Conservation (phyloP, 2,329 filamentous ascomycete species). For the Fusarium ramigenum region DNA sequence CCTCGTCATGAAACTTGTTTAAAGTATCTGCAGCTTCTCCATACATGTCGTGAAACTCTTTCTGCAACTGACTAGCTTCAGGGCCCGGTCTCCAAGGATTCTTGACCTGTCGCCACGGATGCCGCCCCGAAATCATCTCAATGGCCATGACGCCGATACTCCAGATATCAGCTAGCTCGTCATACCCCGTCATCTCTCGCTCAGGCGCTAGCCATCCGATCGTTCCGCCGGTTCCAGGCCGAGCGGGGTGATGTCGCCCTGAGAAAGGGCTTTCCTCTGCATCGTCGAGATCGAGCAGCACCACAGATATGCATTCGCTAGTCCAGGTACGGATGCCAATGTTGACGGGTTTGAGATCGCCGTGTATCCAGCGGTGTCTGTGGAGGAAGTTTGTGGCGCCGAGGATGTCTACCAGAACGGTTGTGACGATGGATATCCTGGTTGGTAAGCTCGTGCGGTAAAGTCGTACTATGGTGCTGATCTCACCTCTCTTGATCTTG, state of each 20-base stretch:
- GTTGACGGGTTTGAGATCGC: neutral
- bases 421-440: neutral
- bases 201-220: neutral
- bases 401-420: neutral
- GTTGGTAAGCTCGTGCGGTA: neutral
- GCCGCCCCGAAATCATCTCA: neutral
- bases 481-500: neutral
- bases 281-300: neutral
- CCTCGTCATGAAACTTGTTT: fast-evolving
- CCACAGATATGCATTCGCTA: neutral
- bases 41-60: neutral
- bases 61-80: neutral
- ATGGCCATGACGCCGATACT: neutral
- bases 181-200: neutral
- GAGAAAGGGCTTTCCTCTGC: neutral
- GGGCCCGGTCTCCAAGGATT: neutral
- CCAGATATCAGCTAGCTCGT: neutral
- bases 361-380: neutral
- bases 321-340: neutral
- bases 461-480: fast-evolving
- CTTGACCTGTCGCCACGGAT: neutral
- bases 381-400: neutral
- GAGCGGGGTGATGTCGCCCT: neutral
- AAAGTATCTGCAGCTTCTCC: neutral
- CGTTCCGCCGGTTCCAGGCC: neutral